These are phyloP conservation scores for Hanseniaspora hatyaiensis DNA, from an alignment of 805 yeast genomes.

Conservation along the genomic window DNA sequence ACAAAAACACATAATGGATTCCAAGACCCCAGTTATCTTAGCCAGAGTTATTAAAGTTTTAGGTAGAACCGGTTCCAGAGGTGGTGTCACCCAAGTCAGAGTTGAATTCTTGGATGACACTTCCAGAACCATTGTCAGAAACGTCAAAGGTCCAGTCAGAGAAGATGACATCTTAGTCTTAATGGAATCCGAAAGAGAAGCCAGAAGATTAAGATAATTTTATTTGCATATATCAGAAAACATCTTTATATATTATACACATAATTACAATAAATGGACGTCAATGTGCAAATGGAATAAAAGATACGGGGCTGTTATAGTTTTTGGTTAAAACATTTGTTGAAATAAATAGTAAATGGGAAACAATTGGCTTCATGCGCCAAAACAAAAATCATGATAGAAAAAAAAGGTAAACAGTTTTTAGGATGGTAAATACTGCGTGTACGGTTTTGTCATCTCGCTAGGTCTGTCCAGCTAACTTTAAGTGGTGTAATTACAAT, in stretches of 20 bases:
- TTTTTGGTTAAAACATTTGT: too few relatives aligned
- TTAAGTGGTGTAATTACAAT: neutral
- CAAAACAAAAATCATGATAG: too few relatives aligned
- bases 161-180: slow-evolving; percentile 96
- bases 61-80: slow-evolving; percentile 99
- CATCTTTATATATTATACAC: slow-evolving; percentile 6
- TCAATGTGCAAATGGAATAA: slow-evolving; percentile 1
- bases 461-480: slow-evolving; percentile 15
- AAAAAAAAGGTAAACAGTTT: neutral
- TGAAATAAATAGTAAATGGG: too few relatives aligned
- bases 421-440: slow-evolving; percentile 16
- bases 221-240: neutral
- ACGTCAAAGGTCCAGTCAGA: slow-evolving; percentile 96
- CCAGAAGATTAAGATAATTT: slow-evolving; percentile 76
- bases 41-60: slow-evolving; percentile 99
- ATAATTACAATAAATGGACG: slow-evolving; percentile 3
- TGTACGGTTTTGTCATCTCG: slow-evolving; percentile 16
- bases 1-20: slow-evolving; percentile 25
- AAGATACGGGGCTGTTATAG: too few relatives aligned
- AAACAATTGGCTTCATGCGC: too few relatives aligned
- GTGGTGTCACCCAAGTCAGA: slow-evolving; percentile 99
- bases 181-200: slow-evolving; percentile 99
- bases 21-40: slow-evolving; percentile 89
- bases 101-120: slow-evolving; percentile 93
- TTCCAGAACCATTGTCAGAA: slow-evolving; percentile 91